These are phyloP conservation scores for Neonectria neomacrospora DNA, from an alignment of 2,329 filamentous ascomycete species.

Conservation along the genomic window DNA sequence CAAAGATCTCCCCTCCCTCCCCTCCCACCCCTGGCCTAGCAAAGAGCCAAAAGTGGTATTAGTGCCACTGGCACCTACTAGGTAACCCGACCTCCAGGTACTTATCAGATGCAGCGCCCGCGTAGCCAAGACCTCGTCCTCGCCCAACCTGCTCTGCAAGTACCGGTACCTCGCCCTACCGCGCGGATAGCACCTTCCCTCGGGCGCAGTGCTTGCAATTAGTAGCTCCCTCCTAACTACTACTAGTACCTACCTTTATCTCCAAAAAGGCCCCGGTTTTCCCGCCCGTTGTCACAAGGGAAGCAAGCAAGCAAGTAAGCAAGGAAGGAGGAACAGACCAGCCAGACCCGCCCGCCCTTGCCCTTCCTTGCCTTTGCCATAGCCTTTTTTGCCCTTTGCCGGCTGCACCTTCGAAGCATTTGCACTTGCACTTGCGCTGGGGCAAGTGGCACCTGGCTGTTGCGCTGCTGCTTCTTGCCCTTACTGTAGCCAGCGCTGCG, in stretches of 20 bases:
- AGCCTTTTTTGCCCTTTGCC: not conserved
- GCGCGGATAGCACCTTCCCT: not conserved
- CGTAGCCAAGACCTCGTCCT: not conserved
- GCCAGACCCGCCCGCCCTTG: slow-evolving; percentile 7
- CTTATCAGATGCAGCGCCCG: not conserved
- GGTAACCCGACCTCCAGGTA: not conserved
- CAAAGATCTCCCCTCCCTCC: not conserved
- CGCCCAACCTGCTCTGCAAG: not conserved
- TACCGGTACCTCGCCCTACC: not conserved
- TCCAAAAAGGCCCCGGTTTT: slow-evolving; percentile 1
- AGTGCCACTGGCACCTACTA: not conserved
- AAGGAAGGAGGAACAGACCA: not conserved
- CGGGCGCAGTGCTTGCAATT: not conserved
- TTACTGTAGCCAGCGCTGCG: not conserved
- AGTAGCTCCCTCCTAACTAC: not conserved
- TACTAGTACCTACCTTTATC: not conserved
- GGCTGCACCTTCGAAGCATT: not conserved
- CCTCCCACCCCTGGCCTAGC: no score
- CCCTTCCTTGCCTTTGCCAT: slow-evolving; percentile 1
- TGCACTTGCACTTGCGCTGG: not conserved
- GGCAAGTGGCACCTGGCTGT: not conserved
- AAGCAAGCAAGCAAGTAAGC: not conserved
- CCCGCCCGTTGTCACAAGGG: not conserved
- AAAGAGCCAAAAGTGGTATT: not conserved
- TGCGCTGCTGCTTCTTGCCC: not conserved